Evolutionary conservation across 148 eudicot species (phyloP).

Genomic region (Cornus controversa): DNA sequence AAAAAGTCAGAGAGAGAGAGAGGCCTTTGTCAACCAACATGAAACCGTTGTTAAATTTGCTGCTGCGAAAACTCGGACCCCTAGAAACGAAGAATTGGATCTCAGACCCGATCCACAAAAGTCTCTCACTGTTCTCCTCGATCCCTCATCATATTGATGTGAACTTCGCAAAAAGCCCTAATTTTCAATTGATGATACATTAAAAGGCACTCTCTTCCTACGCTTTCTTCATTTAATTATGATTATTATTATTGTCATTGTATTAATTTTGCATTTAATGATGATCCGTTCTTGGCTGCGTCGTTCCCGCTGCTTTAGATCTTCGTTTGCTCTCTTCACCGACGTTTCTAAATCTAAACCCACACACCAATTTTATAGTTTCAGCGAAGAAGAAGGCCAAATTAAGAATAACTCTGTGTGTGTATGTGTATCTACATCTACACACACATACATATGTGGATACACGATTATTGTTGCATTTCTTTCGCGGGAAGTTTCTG

Average conservation of each 20-base stretch:
- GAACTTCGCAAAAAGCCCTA: not conserved
- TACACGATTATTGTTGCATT: not conserved
- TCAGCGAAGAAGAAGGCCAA: not conserved
- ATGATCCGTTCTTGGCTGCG: slow-evolving; percentile 71
- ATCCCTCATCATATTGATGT: slow-evolving; percentile 3
- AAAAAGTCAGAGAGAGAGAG: not conserved
- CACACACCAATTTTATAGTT: not conserved
- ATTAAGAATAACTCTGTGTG: not conserved
- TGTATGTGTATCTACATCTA: not conserved
- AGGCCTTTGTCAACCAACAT: not conserved
- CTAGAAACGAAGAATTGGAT: not conserved
- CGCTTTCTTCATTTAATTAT: not conserved
- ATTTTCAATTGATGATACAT: not conserved
- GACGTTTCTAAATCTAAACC: slow-evolving; percentile 26
- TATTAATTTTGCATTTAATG: slow-evolving; percentile 31
- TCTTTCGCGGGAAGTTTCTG: not conserved
- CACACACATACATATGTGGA: not conserved
- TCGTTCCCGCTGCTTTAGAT: slow-evolving; percentile 31
- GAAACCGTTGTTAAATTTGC: not conserved
- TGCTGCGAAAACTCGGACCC: not conserved
- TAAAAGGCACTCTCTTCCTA: not conserved
- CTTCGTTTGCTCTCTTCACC: slow-evolving; percentile 24
- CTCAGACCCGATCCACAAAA: slow-evolving; percentile 27
- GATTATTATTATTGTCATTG: not conserved
- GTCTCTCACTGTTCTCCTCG: slow-evolving; percentile 31